phyloP scores from a whole-genome alignment of 352 stramenopile species.

The Phytophthora sansomeana region DNA sequence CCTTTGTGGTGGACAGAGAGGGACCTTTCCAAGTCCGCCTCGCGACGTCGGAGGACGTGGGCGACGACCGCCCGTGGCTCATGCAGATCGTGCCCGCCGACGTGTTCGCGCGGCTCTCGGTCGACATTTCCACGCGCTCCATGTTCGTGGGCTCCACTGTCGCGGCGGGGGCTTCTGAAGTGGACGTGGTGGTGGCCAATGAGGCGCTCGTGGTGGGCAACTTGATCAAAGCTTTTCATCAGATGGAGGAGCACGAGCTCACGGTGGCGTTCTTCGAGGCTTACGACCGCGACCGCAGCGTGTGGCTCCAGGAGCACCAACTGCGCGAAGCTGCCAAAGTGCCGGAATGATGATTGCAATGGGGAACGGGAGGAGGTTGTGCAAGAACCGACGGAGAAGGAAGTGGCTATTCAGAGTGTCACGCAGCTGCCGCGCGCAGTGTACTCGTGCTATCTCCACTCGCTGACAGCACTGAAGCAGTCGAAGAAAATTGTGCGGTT shows the following conservation, averaged over 20 bases:
- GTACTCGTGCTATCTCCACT: slow-evolving; percentile 42
- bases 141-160: slow-evolving; percentile 39
- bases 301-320: slow-evolving; percentile 43
- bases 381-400: slow-evolving; percentile 2
- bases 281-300: slow-evolving; percentile 41
- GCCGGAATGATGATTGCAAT: background rate
- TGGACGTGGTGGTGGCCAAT: slow-evolving; percentile 41
- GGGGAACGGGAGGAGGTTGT: background rate
- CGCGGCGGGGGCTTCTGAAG: background rate
- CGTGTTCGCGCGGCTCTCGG: slow-evolving; percentile 37
- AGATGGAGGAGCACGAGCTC: slow-evolving; percentile 35
- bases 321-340: slow-evolving; percentile 28
- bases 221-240: slow-evolving; percentile 35
- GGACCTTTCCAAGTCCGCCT: slow-evolving; percentile 14
- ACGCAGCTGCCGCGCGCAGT: slow-evolving; percentile 27
- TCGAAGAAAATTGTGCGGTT: slow-evolving; percentile 41
- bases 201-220: slow-evolving; percentile 36
- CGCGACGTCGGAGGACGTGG: slow-evolving; percentile 7
- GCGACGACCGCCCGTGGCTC: slow-evolving; percentile 8
- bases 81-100: slow-evolving; percentile 51
- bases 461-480: slow-evolving; percentile 34
- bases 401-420: slow-evolving; percentile 8
- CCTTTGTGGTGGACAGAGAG: slow-evolving; percentile 35
- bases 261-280: slow-evolving; percentile 43
- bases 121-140: slow-evolving; percentile 20